Evolutionary conservation across 2,329 filamentous ascomycete species (phyloP), one percentile per base, ranked within the genome.

Genomic region (Lecanoromycetidae sp.): DNA sequence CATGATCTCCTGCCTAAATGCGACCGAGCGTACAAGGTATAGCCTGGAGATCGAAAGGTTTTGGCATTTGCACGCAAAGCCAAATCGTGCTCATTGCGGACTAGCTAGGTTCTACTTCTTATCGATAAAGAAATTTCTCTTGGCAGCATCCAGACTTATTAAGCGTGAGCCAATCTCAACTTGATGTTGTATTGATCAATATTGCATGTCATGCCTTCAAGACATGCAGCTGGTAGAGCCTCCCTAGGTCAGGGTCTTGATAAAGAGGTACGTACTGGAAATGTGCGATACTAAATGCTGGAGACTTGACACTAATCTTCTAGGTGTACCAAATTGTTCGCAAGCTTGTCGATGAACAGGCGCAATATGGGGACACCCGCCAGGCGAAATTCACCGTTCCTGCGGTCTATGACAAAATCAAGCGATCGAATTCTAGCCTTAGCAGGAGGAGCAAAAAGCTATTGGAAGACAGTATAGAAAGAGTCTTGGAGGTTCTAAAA

Each of bases 381-480:
- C 59, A 60, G 15, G 65, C 70, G 6, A 71, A 68, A 44, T 66
- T 84, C 5, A 79, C 76, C 1, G 69, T 82, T 3, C 64, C 72
- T 2, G 65, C 69, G 2, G 75, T 93, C 1, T 94, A 91, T 61
- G 81, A 87, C 32, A 77, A 76, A 49, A 87, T 96, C 52, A 85
- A 87, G 56, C 69, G 71, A 42, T 94, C 87, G 12, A 95, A 95
- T 61, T 94, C 87, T 0, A 87, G 83, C 44, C 66, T 96, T 19
- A 86, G 84, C 53, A 74, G 91, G 19, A 79, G 84, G 55, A 87
- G 86, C 32, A 94, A 91, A 63, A 81, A 80, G 51, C 71, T 82
- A 0, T 67, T 96, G 1, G 85, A 94, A 61, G 84, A 91, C 53
- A 82, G 84, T 29, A 86, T 96, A 53, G 87, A 94, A 52, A 74